These are phyloP conservation scores for Breynia disticha DNA, from an alignment of 441 rosid genomes.

Conservation along the genomic window DNA sequence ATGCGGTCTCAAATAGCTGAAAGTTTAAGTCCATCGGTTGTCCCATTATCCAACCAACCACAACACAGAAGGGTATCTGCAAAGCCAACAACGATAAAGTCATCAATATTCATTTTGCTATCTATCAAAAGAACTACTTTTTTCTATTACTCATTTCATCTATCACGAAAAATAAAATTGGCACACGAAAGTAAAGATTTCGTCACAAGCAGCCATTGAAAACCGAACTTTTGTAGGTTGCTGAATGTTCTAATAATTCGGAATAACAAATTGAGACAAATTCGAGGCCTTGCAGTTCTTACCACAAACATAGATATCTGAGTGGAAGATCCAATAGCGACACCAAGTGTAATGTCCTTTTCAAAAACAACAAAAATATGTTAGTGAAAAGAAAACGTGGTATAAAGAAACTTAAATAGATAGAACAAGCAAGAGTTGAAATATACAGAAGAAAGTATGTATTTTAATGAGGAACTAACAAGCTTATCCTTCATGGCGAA, in stretches of 20 bases:
- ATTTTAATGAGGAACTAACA: conserved; percentile 24
- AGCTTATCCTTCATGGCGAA: conserved; percentile 84
- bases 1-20: conserved; percentile 69
- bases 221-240: neutral
- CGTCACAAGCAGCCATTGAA: neutral
- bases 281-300: conserved; percentile 2
- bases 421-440: neutral
- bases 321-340: conserved; percentile 79
- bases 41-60: conserved; percentile 74
- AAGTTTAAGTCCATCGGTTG: conserved; percentile 67
- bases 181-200: too few species aligned
- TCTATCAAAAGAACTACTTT: neutral
- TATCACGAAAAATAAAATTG: too few species aligned
- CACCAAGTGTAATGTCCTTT: conserved; percentile 74
- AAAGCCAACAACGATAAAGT: conserved; percentile 3
- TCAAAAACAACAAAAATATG: neutral
- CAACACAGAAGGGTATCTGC: conserved; percentile 74
- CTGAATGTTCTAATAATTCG: too few species aligned
- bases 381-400: neutral
- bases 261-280: too few species aligned
- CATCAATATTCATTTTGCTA: neutral
- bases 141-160: neutral
- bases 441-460: neutral
- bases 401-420: neutral
- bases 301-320: conserved; percentile 81